Evolutionary conservation across 75 land plant species (phyloP).

Genomic region (Cupressus sempervirens): DNA sequence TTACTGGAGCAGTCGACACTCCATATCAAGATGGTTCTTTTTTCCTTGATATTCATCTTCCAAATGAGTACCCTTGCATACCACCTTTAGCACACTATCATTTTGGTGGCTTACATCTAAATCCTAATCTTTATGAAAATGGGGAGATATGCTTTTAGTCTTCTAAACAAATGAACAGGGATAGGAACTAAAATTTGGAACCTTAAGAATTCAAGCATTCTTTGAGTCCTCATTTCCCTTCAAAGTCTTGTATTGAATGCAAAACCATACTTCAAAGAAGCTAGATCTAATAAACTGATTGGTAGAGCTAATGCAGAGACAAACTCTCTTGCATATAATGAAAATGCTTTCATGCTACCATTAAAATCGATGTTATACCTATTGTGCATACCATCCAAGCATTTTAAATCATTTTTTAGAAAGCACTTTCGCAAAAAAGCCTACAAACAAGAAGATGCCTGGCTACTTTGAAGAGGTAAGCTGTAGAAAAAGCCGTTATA

Average conservation of each 20-base stretch:
- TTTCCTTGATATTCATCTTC: conserved; percentile 84
- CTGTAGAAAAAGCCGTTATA: no score
- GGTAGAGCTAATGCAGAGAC: conserved; percentile 90
- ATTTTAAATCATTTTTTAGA: conserved; percentile 78
- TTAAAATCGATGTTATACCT: conserved; percentile 86
- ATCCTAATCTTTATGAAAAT: conserved; percentile 92
- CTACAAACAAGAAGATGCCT: no score
- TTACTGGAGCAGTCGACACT: conserved; percentile 81
- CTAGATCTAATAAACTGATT: conserved; percentile 78
- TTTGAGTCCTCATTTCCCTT: no score
- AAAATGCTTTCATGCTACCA: conserved; percentile 74
- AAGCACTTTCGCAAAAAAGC: conserved; percentile 66
- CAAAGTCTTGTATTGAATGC: no score
- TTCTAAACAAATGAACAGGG: conserved; percentile 94
- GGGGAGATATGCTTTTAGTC: conserved; percentile 93
- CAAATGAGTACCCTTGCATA: conserved; percentile 72
- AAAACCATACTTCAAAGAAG: conserved; percentile 97
- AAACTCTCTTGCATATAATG: no score
- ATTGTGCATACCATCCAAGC: conserved; percentile 83
- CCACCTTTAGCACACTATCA: conserved; percentile 88
- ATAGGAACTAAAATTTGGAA: conserved; percentile 79
- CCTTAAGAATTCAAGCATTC: no score
- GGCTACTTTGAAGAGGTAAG: no score
- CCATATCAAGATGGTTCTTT: conserved; percentile 96
- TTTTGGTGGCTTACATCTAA: conserved; percentile 84